Conservation (phyloP, 805 yeast genomes). For the Torulaspora maleeae region DNA sequence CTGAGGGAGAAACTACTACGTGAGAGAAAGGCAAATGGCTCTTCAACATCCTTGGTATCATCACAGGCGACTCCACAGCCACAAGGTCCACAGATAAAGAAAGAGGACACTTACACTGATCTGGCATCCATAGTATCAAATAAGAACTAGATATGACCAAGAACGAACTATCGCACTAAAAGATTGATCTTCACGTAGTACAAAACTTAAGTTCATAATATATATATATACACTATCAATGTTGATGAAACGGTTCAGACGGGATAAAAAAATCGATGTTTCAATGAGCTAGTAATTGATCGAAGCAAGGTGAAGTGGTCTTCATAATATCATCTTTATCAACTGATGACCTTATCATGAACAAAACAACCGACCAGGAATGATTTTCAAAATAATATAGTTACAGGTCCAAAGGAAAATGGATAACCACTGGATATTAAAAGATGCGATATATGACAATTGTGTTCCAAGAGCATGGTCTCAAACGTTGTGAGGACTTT, state of each 20-base stretch:
- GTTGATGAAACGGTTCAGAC: not conserved
- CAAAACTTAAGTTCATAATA: conserved; percentile 5
- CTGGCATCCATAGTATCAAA: conserved; percentile 43
- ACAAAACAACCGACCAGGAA: conserved; percentile 1
- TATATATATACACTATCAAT: conserved; percentile 5
- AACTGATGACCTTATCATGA: not conserved
- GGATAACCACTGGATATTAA: conserved; percentile 8
- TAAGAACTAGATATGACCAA: conserved; percentile 12
- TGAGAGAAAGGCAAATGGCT: conserved; percentile 19
- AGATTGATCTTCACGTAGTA: conserved; percentile 1
- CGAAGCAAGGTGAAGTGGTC: not conserved
- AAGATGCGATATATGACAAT: conserved; percentile 14
- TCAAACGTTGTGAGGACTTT: not conserved
- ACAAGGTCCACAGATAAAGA: conserved; percentile 31
- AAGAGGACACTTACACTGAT: conserved; percentile 54
- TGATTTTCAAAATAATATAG: conserved; percentile 4
- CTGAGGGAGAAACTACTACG: conserved; percentile 53
- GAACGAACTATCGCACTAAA: not conserved
- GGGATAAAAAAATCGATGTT: not conserved
- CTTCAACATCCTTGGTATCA: conserved; percentile 21
- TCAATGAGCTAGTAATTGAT: conserved; percentile 1
- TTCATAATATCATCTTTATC: not conserved
- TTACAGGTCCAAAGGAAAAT: conserved; percentile 7
- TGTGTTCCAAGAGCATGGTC: conserved; percentile 5
- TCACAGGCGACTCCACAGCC: conserved; percentile 15